Percentiles rank a stretch among this genome's conserved stretches.
Conservation (phyloP, 1,139 yeast genomes). For the Candida anutae region DNA sequence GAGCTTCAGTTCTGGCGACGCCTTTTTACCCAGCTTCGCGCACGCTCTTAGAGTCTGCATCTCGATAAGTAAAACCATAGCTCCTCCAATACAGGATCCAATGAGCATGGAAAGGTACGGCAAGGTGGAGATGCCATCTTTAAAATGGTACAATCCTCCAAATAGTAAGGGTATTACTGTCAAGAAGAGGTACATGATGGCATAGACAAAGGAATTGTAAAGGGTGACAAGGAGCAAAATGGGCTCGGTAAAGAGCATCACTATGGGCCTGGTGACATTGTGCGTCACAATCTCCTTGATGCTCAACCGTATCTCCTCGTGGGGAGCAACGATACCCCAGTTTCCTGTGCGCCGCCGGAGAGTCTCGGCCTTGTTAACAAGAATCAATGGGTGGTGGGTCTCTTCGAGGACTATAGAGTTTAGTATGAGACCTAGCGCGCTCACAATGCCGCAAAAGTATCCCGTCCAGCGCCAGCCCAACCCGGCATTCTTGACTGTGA, state of each 20-base stretch:
- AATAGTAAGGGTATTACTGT: constrained; percentile 78
- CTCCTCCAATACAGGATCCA: constrained; percentile 57
- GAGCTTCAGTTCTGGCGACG: constrained; percentile 74
- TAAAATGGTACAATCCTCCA: constrained; percentile 49
- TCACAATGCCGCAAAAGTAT: constrained; percentile 47
- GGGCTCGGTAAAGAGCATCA: constrained; percentile 66
- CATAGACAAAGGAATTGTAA: constrained; percentile 80
- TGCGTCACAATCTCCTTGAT: constrained; percentile 60
- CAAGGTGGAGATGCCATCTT: constrained; percentile 47
- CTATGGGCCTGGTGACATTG: constrained; percentile 62
- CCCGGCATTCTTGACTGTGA: constrained; percentile 13
- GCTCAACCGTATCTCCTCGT: constrained; percentile 60
- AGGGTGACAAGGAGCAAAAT: constrained; percentile 59
- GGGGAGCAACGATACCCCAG: constrained; percentile 84
- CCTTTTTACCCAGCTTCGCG: constrained; percentile 45
- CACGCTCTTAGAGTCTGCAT: constrained; percentile 23
- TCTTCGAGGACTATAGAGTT: constrained; percentile 33
- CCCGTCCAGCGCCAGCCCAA: constrained; percentile 55
- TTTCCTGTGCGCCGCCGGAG: constrained; percentile 51
- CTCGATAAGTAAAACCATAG: constrained; percentile 21
- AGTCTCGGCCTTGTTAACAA: constrained; percentile 53
- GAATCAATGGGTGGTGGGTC: constrained; percentile 43
- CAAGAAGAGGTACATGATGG: constrained; percentile 67
- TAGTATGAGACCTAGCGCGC: constrained; percentile 22
- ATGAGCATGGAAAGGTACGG: constrained; percentile 57